Conservation (phyloP, 2,329 filamentous ascomycete species). For the Alternaria ventricosa region DNA sequence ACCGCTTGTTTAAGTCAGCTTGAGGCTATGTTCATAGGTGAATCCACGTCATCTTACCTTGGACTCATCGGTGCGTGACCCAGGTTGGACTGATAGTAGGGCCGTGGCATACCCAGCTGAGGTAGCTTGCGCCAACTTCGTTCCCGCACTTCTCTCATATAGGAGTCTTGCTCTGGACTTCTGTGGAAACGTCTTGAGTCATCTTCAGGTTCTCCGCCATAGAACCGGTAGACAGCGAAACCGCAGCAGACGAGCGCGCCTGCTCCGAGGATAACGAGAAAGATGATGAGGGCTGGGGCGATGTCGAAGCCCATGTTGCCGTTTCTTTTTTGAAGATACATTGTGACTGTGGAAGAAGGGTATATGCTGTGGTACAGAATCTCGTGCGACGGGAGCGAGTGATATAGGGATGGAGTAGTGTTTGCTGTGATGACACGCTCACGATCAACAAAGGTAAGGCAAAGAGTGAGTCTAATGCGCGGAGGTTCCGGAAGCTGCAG, state of each 20-base stretch:
- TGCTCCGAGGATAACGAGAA: slow-evolving; percentile 38
- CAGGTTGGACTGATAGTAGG: slow-evolving; percentile 7
- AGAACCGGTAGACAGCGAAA: slow-evolving; percentile 32
- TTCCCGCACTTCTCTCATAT: slow-evolving; percentile 42
- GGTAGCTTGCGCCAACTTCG: slow-evolving; percentile 29
- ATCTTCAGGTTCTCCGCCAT: slow-evolving; percentile 11
- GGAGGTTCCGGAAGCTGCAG: slow-evolving; percentile 11
- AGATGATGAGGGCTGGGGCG: slow-evolving; percentile 34
- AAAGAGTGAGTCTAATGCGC: neutral
- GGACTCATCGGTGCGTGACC: slow-evolving; percentile 21
- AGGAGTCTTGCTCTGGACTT: slow-evolving; percentile 37
- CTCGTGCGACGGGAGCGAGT: neutral
- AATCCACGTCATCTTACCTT: slow-evolving; percentile 8
- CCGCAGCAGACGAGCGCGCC: slow-evolving; percentile 26
- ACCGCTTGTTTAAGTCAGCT: slow-evolving; percentile 13
- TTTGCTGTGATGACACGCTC: neutral
- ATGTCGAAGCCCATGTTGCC: slow-evolving; percentile 36
- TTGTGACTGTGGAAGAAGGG: slow-evolving; percentile 1
- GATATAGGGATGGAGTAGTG: neutral
- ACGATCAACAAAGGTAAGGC: neutral
- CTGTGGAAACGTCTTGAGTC: slow-evolving; percentile 12
- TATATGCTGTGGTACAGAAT: neutral
- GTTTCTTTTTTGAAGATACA: slow-evolving; percentile 28
- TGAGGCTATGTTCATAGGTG: neutral
- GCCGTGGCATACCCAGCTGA: neutral